phyloP scores from a whole-genome alignment of 202 grass and related monocot species.

The Digitaria exilis region DNA sequence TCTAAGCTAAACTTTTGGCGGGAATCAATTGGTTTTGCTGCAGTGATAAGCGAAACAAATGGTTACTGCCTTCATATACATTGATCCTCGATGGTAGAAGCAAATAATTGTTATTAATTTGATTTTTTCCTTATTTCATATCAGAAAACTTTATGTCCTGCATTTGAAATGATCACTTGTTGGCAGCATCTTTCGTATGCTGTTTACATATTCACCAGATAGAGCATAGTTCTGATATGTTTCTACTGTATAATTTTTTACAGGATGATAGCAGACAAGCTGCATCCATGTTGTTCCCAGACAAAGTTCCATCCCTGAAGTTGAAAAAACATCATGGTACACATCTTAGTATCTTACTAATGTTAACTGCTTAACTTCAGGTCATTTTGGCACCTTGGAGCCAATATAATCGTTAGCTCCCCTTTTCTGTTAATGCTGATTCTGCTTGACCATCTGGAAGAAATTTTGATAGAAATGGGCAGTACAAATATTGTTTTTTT shows the following conservation, averaged over 20 bases:
- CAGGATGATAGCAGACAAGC: conserved; percentile 94
- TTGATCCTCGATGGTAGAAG: background rate
- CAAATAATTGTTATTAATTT: background rate
- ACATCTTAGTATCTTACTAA: conserved; percentile 27
- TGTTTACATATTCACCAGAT: conserved; percentile 8
- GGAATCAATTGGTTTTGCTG: conserved; percentile 1
- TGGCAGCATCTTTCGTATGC: conserved; percentile 5
- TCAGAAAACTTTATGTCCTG: background rate
- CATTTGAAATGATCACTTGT: conserved; percentile 17
- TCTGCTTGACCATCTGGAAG: conserved; percentile 17
- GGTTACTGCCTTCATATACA: background rate
- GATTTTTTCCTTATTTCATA: background rate
- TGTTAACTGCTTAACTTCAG: background rate
- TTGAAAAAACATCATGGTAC: conserved; percentile 97
- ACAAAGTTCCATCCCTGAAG: conserved; percentile 56
- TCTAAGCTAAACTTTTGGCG: background rate
- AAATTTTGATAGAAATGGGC: background rate
- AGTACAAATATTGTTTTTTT: background rate
- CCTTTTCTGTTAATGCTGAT: conserved; percentile 14
- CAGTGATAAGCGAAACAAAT: background rate
- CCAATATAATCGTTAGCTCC: conserved; percentile 1
- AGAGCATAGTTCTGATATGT: background rate
- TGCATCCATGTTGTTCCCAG: conserved; percentile 81
- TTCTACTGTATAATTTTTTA: conserved; percentile 4
- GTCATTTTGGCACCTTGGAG: background rate